Evolutionary conservation across 305 asterid species (phyloP).

Genomic region (Fraxinus greggii): DNA sequence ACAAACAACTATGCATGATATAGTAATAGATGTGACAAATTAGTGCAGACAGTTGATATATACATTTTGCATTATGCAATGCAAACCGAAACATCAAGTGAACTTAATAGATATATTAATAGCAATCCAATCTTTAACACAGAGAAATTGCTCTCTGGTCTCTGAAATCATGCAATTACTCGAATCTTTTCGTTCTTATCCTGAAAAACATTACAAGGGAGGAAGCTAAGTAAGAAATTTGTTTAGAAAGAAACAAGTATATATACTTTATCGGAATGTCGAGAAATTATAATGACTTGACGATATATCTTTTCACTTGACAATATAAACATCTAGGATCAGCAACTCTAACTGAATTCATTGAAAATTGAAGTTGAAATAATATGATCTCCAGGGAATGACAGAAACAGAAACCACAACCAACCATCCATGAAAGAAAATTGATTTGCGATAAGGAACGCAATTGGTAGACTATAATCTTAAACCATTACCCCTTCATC

Average conservation of each 20-base stretch:
- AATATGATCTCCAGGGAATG: background rate
- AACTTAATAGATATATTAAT: background rate
- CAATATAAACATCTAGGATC: background rate
- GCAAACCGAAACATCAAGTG: background rate
- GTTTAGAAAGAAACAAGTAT: background rate
- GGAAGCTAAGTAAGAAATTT: background rate
- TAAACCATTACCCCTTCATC: background rate
- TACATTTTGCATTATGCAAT: conserved; percentile 23
- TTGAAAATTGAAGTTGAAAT: background rate
- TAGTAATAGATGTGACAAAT: background rate
- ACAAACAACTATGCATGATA: background rate
- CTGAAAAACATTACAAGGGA: conserved; percentile 23
- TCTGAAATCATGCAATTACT: conserved; percentile 14
- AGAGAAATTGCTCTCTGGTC: background rate
- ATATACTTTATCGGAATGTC: background rate
- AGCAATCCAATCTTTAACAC: conserved; percentile 13
- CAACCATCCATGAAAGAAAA: no score
- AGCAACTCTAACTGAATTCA: background rate
- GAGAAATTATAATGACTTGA: background rate
- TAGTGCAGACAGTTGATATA: conserved; percentile 3
- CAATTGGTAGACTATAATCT: no score
- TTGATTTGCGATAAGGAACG: no score
- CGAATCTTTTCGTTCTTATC: conserved; percentile 16
- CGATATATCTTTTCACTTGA: background rate
- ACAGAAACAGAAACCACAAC: no score